Conservation (phyloP, 805 yeast genomes). For the Metschnikowia baotianmanensis region DNA sequence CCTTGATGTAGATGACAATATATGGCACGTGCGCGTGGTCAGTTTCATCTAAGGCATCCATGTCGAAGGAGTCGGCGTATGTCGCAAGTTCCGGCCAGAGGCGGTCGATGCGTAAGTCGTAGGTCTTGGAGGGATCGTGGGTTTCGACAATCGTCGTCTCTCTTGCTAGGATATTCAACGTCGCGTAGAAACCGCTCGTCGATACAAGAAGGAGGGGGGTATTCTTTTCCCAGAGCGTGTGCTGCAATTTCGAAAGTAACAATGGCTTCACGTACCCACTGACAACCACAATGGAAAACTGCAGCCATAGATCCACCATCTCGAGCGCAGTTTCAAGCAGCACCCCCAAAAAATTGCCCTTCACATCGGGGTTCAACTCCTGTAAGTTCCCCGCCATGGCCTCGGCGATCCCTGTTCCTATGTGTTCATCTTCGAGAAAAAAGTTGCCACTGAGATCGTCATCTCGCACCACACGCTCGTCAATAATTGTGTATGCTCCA, state of each 20-base stretch:
- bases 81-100: slow-evolving; percentile 71
- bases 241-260: slow-evolving; percentile 27
- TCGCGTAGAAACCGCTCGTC: slow-evolving; percentile 66
- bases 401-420: slow-evolving; percentile 42
- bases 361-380: slow-evolving; percentile 62
- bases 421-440: slow-evolving; percentile 47
- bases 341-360: slow-evolving; percentile 29
- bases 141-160: slow-evolving; percentile 74
- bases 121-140: slow-evolving; percentile 58
- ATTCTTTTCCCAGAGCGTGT: slow-evolving; percentile 38
- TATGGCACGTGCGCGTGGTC: slow-evolving; percentile 67
- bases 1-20: slow-evolving; percentile 57
- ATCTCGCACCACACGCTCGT: slow-evolving; percentile 37
- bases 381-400: slow-evolving; percentile 40
- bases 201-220: slow-evolving; percentile 56
- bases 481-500: slow-evolving; percentile 63
- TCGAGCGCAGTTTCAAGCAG: slow-evolving; percentile 14
- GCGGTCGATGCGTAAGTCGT: slow-evolving; percentile 62
- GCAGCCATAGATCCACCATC: slow-evolving; percentile 39
- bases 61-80: slow-evolving; percentile 50
- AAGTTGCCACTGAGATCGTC: slow-evolving; percentile 59
- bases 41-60: slow-evolving; percentile 43
- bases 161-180: slow-evolving; percentile 46
- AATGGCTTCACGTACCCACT: slow-evolving; percentile 26
- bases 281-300: slow-evolving; percentile 50